Base-by-base conservation (phyloP, 805 yeast genomes). In the Peterozyma xylosa region DNA sequence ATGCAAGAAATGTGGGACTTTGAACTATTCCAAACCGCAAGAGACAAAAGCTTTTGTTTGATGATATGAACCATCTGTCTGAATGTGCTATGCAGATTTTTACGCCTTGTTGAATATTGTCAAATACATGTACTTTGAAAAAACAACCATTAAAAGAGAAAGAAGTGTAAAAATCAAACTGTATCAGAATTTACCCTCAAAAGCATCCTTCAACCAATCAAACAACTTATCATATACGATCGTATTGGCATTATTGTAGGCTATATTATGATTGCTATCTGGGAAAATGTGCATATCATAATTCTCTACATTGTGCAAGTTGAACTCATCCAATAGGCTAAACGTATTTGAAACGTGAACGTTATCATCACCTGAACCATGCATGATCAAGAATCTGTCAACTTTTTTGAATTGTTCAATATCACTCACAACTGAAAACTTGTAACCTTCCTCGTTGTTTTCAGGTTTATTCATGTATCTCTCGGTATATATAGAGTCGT, bases 211-310 rank as follows among this genome's bases (percentile, higher is more conserved):
- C 52, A 84, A 53, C 98, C 98, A 90, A 42, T 63, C 59, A 49
- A 71, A 70, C 38, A 93, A 61, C 58, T 83, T 80, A 52, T 80
- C 86, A 58, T 76, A 86, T 9, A 93, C 82, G 33, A 89, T 71
- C 11, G 66, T 62, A 58, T 80, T 77, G 3, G 96, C 96, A 58
- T 88, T 87, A 63, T 93, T 95, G 58, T 71, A 80, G 41, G 62
- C 63, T 38, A 93, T 91, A 39, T 82, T 71, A 60, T 93, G 99
- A 57, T 90, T 91, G 18, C 95, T 85, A 60, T 93, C 99, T 0
- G 99, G 98, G 64, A 82, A 93, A 11, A 89, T 74, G 52, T 82
- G 89, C 66, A 89, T 70, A 55, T 93, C 99, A 56, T 80, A 93
- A 56, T 86, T 86, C 45, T 76, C 80, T n/a, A 84, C 74, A 9